phyloP scores from a whole-genome alignment of 2,329 filamentous ascomycete species.

The Neodidymelliopsis sp. region DNA sequence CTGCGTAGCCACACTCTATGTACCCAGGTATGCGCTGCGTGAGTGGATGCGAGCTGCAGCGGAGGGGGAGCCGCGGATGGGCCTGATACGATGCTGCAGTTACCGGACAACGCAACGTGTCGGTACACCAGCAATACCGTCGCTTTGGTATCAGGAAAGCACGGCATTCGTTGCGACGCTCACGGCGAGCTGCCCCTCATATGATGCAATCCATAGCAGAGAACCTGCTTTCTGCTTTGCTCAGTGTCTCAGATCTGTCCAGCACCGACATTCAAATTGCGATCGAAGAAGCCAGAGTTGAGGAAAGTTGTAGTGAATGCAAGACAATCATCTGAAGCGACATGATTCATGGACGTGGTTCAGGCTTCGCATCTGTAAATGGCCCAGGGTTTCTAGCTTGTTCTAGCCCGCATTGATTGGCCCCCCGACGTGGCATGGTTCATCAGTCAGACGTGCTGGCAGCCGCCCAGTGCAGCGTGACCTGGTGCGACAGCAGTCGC shows the following conservation, averaged over 20 bases:
- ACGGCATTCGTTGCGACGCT: slow-evolving; percentile 21
- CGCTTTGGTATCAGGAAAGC: slow-evolving; percentile 31
- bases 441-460: slow-evolving; percentile 26
- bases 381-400: slow-evolving; percentile 44
- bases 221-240: slow-evolving; percentile 16
- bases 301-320: slow-evolving; percentile 1
- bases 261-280: slow-evolving; percentile 5
- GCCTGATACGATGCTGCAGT: slow-evolving; percentile 22
- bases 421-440: slow-evolving; percentile 27
- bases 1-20: slow-evolving; percentile 21
- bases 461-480: slow-evolving; percentile 32
- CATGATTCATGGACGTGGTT: slow-evolving; percentile 34
- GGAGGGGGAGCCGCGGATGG: slow-evolving; percentile 19
- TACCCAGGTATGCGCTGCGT: slow-evolving; percentile 22
- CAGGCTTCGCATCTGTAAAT: slow-evolving; percentile 15
- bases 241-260: slow-evolving; percentile 5
- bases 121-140: slow-evolving; percentile 20
- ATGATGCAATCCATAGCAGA: slow-evolving; percentile 33
- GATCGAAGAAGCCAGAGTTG: background rate
- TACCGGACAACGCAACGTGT: slow-evolving; percentile 18
- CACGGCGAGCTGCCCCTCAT: slow-evolving; percentile 21
- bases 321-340: slow-evolving; percentile 19
- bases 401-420: slow-evolving; percentile 44
- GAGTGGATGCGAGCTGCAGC: slow-evolving; percentile 16
- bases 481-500: slow-evolving; percentile 32